These are phyloP conservation scores for Teratosphaeria zuluensis DNA, from an alignment of 2,329 filamentous ascomycete species.

Conservation along the genomic window DNA sequence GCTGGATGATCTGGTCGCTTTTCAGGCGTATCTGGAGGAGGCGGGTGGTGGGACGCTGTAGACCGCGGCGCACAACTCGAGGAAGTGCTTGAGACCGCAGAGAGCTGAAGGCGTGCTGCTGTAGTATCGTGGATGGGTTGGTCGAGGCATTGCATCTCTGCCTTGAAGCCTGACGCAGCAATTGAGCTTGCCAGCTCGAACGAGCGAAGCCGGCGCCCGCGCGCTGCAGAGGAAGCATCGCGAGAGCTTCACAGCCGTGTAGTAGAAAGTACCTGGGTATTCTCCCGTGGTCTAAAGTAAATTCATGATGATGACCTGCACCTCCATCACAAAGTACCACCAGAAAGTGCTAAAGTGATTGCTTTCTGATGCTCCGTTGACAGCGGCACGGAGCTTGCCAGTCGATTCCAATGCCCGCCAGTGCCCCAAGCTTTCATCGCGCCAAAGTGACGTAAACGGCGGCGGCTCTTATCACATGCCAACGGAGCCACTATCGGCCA, in stretches of 20 bases:
- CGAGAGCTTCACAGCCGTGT: not conserved
- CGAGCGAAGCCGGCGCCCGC: not conserved
- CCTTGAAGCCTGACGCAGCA: not conserved
- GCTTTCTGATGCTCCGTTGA: not conserved
- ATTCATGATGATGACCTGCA: not conserved
- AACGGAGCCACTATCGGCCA: not conserved
- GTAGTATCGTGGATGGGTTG: not conserved
- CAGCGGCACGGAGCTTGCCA: not conserved
- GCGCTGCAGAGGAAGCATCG: conserved; percentile 6
- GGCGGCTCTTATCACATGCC: not conserved
- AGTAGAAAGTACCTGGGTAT: not conserved
- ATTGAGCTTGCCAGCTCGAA: not conserved
- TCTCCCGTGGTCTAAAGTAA: not conserved
- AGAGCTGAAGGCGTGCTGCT: conserved; percentile 3
- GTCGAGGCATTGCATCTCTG: not conserved
- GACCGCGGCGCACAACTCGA: conserved; percentile 7
- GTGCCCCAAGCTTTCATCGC: not conserved
- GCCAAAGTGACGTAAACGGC: not conserved
- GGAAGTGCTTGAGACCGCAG: conserved; percentile 8
- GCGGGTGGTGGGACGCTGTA: conserved; percentile 9
- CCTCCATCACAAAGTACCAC: not conserved
- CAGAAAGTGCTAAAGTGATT: not conserved
- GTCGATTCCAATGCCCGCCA: not conserved
- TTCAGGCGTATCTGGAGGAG: conserved; percentile 9
- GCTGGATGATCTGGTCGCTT: conserved; percentile 2